Percentiles rank a stretch among this genome's conserved stretches.
phyloP scores from a whole-genome alignment of 2,329 filamentous ascomycete species.

The Colletotrichum orchidophilum region DNA sequence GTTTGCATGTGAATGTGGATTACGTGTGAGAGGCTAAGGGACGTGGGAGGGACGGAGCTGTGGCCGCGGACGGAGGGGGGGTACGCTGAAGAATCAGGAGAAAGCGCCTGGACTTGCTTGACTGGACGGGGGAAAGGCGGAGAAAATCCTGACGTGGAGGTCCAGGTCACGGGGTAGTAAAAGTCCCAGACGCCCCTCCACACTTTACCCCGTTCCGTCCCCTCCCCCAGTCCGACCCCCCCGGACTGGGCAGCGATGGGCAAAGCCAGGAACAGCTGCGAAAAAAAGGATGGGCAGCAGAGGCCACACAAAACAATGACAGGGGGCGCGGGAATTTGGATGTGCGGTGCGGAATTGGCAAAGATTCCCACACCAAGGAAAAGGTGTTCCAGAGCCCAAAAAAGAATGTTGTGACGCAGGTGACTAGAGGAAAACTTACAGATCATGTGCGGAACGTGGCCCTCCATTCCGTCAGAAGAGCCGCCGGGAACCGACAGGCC shows the following conservation, averaged over 20 bases:
- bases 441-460: slow-evolving; percentile 58
- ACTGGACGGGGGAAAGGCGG: slow-evolving; percentile 6
- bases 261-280: slow-evolving; percentile 3
- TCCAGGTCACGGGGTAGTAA: slow-evolving; percentile 28
- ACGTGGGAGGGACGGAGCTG: slow-evolving; percentile 31
- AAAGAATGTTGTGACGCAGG: background rate
- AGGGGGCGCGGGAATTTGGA: background rate
- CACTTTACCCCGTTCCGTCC: slow-evolving; percentile 22
- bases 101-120: background rate
- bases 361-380: background rate
- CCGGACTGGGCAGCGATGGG: slow-evolving; percentile 22
- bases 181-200: slow-evolving; percentile 19
- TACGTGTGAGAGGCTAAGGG: slow-evolving; percentile 22
- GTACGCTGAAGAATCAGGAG: slow-evolving; percentile 14
- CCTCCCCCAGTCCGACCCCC: slow-evolving; percentile 23
- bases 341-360: background rate
- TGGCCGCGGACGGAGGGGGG: slow-evolving; percentile 9
- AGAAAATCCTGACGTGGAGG: slow-evolving; percentile 25
- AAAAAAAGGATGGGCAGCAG: slow-evolving; percentile 12
- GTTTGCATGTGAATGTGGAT: slow-evolving; percentile 38
- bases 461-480: slow-evolving; percentile 43
- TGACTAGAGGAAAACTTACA: slow-evolving; percentile 50
- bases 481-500: slow-evolving; percentile 26
- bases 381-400: background rate
- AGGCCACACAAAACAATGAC: slow-evolving; percentile 18